Base-by-base conservation (phyloP, 2,329 filamentous ascomycete species). In the Botryotinia calthae region DNA sequence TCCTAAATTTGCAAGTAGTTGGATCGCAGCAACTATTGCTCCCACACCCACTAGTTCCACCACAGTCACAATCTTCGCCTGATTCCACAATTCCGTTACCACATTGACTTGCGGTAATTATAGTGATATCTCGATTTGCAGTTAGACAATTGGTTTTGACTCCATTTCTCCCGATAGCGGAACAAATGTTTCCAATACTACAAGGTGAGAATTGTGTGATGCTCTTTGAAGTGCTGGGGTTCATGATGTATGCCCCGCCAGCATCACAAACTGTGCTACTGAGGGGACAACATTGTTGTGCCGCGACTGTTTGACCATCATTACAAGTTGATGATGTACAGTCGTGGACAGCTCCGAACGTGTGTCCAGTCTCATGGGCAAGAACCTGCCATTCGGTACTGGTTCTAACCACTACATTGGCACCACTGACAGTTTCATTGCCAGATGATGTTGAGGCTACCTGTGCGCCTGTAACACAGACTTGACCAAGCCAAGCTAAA, bases 51-150 rank as follows among this genome's bases (percentile, higher is more conserved):
- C 84, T 82, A 22, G 85, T 84, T 71, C 95, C 95, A 75, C 96
- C 96, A 79, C 96, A 99, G 82, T 99, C 96, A 82, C 96, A 99
- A 70, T 99, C 92, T 83, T 99, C 96, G 75, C 94, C 96, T 28
- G 88, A 85, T 83, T 98, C 96, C 68, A 99, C 96, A 76, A 99
- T 98, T 71, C 96, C 96, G 82, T 99, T 99, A 73, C 96, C 96
- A 82, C 96, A 99, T 80, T 95, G 91, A 77, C 91, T 91, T 71
- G 92, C 93, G 0, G 90, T 91, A 77, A 97, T 93, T 42, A 92
- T 96, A 46, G 88, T 87, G 64, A 99, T 90, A 76, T 93, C 90
- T 77, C 88, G 90, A 85, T 99, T 99, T 81, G 93, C 90, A n/a
- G 89, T 91, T 61, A 99, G 85, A 81, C 96, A 99, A 40, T 80